Base-by-base conservation (phyloP, 257 asterid species). In the Rubia yunnanensis region DNA sequence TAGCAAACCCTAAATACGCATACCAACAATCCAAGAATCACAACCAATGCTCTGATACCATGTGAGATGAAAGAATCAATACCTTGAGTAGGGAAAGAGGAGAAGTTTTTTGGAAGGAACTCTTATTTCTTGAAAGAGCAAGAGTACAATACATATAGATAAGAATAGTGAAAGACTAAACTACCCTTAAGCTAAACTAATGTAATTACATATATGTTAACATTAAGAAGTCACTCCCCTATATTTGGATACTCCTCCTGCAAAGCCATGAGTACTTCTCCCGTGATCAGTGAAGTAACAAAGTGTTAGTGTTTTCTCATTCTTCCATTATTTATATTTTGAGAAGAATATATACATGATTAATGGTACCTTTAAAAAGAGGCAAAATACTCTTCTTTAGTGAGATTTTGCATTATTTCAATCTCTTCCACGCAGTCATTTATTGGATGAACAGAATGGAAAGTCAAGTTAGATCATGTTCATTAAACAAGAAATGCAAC, bases 201-300 rank as follows among this genome's bases (percentile, higher is more conserved):
- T n/a, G n/a, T n/a, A n/a, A n/a, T n/a, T n/a, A n/a, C n/a, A n/a
- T n/a, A n/a, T n/a, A n/a, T n/a, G n/a, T n/a, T n/a, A n/a, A n/a
- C n/a, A n/a, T n/a, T n/a, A n/a, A n/a, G n/a, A n/a, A n/a, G n/a
- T n/a, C n/a, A 86, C 92, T 14, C 96, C 95, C 80, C 95, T 83
- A 63, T 86, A 86, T 68, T 84, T 88, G 61, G 96, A 88, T 31
- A 75, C 90, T 7, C 95, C 95, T 76, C 95, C 78, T 60, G 95
- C 82, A 24, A 86, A 88, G 48, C 95, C 96, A 74, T 92, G n/a
- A n/a, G n/a, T 88, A 85, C 95, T 88, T 80, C 88, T 86, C 66
- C 96, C 86, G 73, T 46, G 32, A 39, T 26, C 59, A 70, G n/a
- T 14, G 7, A 26, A 18, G 26, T 26, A 55, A 55, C 60, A 7